phyloP scores from a whole-genome alignment of 2,329 filamentous ascomycete species.

The Neonectria ditissima region DNA sequence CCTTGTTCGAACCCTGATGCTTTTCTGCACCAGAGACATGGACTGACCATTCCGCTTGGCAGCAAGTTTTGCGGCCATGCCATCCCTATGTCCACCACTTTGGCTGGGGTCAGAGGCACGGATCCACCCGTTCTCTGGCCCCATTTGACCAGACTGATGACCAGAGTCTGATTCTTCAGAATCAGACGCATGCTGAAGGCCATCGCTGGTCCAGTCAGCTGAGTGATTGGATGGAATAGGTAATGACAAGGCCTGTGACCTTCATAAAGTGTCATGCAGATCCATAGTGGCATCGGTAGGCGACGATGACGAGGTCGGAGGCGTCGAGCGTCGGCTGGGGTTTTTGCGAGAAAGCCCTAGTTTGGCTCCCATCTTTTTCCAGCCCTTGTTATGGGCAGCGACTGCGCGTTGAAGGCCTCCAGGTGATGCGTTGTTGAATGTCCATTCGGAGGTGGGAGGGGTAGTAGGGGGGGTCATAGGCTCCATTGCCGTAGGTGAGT shows the following conservation, averaged over 20 bases:
- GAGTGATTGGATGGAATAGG: conserved; percentile 50
- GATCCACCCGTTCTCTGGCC: conserved; percentile 36
- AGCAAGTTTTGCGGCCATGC: conserved; percentile 62
- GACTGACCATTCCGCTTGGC: conserved; percentile 27
- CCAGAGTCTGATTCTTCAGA: conserved; percentile 63
- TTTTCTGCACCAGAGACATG: conserved; percentile 39
- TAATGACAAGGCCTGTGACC: conserved; percentile 68
- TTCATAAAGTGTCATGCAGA: conserved; percentile 64
- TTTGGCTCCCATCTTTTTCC: conserved; percentile 74
- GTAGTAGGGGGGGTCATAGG: conserved; percentile 81
- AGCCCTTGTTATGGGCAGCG: conserved; percentile 67
- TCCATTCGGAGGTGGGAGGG: conserved; percentile 72
- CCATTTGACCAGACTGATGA: conserved; percentile 47
- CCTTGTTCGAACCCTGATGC: conserved; percentile 42
- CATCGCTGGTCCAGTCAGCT: conserved; percentile 37
- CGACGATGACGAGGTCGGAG: conserved; percentile 58
- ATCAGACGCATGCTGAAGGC: conserved; percentile 33
- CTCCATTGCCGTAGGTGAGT: conserved; percentile 67
- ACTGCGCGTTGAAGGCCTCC: conserved; percentile 67
- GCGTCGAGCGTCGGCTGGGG: conserved; percentile 56
- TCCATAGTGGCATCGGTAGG: conserved; percentile 51
- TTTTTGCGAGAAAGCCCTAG: conserved; percentile 68
- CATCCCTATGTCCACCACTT: conserved; percentile 52
- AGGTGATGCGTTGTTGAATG: conserved; percentile 61
- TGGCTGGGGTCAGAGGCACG: conserved; percentile 35